phyloP scores from a whole-genome alignment of 2,329 filamentous ascomycete genomes.

The Colletotrichum tamarilloi region DNA sequence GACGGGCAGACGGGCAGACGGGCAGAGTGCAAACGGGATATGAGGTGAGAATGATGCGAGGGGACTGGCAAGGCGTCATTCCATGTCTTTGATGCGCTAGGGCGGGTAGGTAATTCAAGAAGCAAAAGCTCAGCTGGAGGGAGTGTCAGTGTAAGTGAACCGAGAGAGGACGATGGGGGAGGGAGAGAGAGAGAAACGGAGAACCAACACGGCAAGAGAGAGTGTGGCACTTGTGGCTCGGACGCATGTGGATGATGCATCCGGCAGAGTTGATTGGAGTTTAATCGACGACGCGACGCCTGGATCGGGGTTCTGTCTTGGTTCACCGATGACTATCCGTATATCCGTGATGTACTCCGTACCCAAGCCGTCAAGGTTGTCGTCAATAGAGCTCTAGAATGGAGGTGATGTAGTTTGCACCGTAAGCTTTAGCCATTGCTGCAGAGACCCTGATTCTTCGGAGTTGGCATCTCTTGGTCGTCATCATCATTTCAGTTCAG shows the following conservation, averaged over 20 bases:
- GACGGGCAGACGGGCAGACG: constrained; percentile 4
- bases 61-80: constrained; percentile 25
- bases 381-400: background rate
- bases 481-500: background rate
- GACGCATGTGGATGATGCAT: constrained; percentile 13
- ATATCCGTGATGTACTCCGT: no score
- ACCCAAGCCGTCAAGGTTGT: background rate
- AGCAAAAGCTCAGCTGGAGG: background rate
- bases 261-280: constrained; percentile 20
- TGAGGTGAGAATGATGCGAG: constrained; percentile 6
- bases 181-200: background rate
- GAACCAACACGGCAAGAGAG: background rate
- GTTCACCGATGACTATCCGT: background rate
- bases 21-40: constrained; percentile 7
- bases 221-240: constrained; percentile 15
- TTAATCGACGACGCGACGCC: background rate
- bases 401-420: background rate
- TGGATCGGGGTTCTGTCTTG: background rate
- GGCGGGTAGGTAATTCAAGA: background rate
- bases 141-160: background rate
- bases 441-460: background rate
- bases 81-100: constrained; percentile 24
- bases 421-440: background rate
- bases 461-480: background rate
- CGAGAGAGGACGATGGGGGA: background rate